Percentiles rank a stretch among this genome's conserved stretches.
Conservation (phyloP, 1,139 yeast species). For the Geotrichum macrosporum region DNA sequence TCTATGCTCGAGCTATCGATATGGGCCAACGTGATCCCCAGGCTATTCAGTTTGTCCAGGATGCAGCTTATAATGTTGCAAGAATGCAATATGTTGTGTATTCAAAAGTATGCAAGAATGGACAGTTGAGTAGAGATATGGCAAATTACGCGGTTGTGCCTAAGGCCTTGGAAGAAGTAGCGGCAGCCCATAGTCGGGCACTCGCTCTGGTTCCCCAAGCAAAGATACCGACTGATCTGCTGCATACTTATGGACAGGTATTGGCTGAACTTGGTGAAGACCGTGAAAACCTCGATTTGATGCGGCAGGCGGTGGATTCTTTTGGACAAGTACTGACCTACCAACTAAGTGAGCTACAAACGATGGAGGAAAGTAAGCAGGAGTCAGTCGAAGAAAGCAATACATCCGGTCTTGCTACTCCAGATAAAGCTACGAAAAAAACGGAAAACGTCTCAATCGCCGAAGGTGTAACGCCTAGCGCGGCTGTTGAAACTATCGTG, state of each 20-base stretch:
- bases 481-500: slow-evolving; percentile 17
- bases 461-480: slow-evolving; percentile 15
- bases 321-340: slow-evolving; percentile 26
- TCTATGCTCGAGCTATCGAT: slow-evolving; percentile 25
- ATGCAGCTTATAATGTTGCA: slow-evolving; percentile 32
- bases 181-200: slow-evolving; percentile 24
- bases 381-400: too few species aligned
- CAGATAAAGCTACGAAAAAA: slow-evolving; percentile 5
- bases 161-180: slow-evolving; percentile 20
- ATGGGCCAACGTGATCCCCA: slow-evolving; percentile 19
- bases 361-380: slow-evolving; percentile 6
- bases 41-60: slow-evolving; percentile 21
- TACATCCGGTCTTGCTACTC: too few species aligned
- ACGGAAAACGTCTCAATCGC: slow-evolving; percentile 7
- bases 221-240: slow-evolving; percentile 26
- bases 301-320: slow-evolving; percentile 24
- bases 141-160: slow-evolving; percentile 16
- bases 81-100: slow-evolving; percentile 33
- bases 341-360: slow-evolving; percentile 24
- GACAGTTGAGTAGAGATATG: slow-evolving; percentile 24
- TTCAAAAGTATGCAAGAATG: slow-evolving; percentile 27
- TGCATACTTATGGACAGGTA: slow-evolving; percentile 33
- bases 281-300: slow-evolving; percentile 22
- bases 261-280: slow-evolving; percentile 32
- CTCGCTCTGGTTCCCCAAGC: slow-evolving; percentile 19